Conservation (phyloP, 768 basidiomycete species). For the Collybia mongolica region DNA sequence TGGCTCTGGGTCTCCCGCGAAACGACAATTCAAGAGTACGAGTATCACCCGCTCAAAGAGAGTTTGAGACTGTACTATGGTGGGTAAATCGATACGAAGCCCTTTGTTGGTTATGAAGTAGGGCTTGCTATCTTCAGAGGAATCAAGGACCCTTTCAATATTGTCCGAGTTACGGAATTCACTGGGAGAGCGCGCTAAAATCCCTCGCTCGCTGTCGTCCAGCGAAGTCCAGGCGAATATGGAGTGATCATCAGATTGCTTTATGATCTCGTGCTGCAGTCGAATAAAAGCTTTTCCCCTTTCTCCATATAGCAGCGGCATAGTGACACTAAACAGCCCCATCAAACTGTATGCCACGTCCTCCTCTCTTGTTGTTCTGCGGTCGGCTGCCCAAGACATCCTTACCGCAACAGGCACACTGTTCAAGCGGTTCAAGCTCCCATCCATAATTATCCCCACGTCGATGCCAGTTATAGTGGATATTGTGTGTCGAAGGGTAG, state of each 20-base stretch:
- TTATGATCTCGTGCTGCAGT: neutral
- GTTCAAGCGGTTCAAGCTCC: neutral
- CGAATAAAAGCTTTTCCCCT: neutral
- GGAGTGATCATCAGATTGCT: neutral
- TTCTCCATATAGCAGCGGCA: conserved; percentile 3
- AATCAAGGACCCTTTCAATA: too few species aligned
- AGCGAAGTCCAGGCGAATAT: neutral
- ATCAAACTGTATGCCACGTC: conserved; percentile 3
- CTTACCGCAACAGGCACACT: neutral
- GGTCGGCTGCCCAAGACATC: conserved; percentile 1
- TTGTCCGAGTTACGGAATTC: too few species aligned
- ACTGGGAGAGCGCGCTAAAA: too few species aligned
- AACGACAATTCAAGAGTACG: too few species aligned
- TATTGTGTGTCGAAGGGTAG: neutral
- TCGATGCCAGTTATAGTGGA: neutral
- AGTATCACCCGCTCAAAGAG: too few species aligned
- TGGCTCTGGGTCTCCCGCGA: too few species aligned
- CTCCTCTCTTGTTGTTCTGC: neutral
- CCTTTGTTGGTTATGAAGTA: too few species aligned
- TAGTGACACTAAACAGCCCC: neutral
- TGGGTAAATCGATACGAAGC: too few species aligned
- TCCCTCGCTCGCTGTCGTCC: too few species aligned
- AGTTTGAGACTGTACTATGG: too few species aligned
- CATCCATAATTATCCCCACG: neutral
- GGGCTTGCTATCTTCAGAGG: too few species aligned